Evolutionary conservation across 2,329 filamentous ascomycete species (phyloP).

Genomic region (Waltergamsia citrina): DNA sequence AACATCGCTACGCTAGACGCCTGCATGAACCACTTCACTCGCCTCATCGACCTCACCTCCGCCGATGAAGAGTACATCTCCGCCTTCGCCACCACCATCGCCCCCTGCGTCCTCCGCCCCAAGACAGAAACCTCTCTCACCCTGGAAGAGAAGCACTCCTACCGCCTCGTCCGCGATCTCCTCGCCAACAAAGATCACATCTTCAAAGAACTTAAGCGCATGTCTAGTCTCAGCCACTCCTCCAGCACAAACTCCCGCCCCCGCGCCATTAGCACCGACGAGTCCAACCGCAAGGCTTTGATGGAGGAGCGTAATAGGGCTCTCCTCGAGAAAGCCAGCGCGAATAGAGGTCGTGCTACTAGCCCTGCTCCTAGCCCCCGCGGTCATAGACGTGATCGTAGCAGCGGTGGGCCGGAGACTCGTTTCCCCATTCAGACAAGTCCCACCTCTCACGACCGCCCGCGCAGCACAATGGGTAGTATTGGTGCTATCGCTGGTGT

Average conservation of each 20-base stretch:
- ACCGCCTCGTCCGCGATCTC: slow-evolving; percentile 82
- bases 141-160: slow-evolving; percentile 89
- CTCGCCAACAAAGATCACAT: slow-evolving; percentile 92
- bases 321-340: slow-evolving; percentile 57
- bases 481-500: slow-evolving; percentile 30
- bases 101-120: slow-evolving; percentile 81
- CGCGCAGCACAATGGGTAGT: slow-evolving; percentile 40
- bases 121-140: slow-evolving; percentile 82
- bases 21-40: slow-evolving; percentile 95
- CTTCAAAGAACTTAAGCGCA: slow-evolving; percentile 91
- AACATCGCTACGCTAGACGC: slow-evolving; percentile 99
- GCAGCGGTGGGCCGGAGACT: slow-evolving; percentile 62
- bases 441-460: slow-evolving; percentile 44
- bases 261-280: slow-evolving; percentile 86
- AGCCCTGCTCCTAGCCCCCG: slow-evolving; percentile 58
- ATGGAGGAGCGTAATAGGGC: slow-evolving; percentile 90
- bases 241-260: slow-evolving; percentile 47
- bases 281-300: slow-evolving; percentile 86
- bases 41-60: slow-evolving; percentile 91
- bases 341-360: slow-evolving; percentile 60
- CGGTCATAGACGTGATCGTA: slow-evolving; percentile 71
- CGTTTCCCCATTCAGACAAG: slow-evolving; percentile 76
- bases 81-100: slow-evolving; percentile 63
- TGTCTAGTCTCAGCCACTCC: slow-evolving; percentile 61
- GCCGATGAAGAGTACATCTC: slow-evolving; percentile 81